Evolutionary conservation across 768 basidiomycete genomes (phyloP).

Genomic region (Mycena latifolia): DNA sequence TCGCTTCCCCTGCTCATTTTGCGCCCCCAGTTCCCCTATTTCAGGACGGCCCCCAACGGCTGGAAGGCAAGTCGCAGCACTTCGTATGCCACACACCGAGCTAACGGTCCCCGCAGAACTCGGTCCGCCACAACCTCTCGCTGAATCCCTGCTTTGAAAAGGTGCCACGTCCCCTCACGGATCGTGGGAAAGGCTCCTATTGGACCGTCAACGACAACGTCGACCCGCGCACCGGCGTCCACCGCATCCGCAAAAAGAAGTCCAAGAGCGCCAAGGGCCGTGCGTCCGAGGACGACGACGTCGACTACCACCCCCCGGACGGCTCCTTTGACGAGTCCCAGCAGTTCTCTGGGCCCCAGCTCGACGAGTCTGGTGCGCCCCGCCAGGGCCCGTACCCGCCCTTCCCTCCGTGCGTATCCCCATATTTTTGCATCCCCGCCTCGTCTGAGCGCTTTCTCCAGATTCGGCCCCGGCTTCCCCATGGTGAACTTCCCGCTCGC

Average conservation of each 20-base stretch:
- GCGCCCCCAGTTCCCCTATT: slow-evolving; percentile 82
- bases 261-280: slow-evolving; percentile 66
- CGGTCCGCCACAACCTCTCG: slow-evolving; percentile 91
- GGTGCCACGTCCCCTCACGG: slow-evolving; percentile 90
- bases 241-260: slow-evolving; percentile 91
- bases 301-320: slow-evolving; percentile 73
- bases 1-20: slow-evolving; percentile 30
- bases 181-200: slow-evolving; percentile 91
- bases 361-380: slow-evolving; percentile 39
- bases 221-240: slow-evolving; percentile 90
- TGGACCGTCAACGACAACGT: slow-evolving; percentile 95
- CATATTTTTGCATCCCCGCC: neutral
- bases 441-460: slow-evolving; percentile 42
- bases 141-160: slow-evolving; percentile 94
- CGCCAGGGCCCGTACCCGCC: slow-evolving; percentile 67
- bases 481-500: slow-evolving; percentile 74
- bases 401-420: slow-evolving; percentile 66
- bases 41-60: slow-evolving; percentile 87
- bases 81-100: slow-evolving; percentile 35
- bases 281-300: slow-evolving; percentile 70
- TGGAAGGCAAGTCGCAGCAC: slow-evolving; percentile 75
- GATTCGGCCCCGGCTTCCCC: slow-evolving; percentile 81
- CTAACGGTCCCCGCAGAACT: slow-evolving; percentile 69
- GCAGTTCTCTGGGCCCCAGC: slow-evolving; percentile 49
- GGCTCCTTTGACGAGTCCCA: slow-evolving; percentile 66